A percentile compares a stretch with the other conserved stretches of the same genome.
These are phyloP conservation scores for Zymoseptoria crescenta DNA, from an alignment of 2,329 filamentous ascomycete species.

Conservation along the genomic window DNA sequence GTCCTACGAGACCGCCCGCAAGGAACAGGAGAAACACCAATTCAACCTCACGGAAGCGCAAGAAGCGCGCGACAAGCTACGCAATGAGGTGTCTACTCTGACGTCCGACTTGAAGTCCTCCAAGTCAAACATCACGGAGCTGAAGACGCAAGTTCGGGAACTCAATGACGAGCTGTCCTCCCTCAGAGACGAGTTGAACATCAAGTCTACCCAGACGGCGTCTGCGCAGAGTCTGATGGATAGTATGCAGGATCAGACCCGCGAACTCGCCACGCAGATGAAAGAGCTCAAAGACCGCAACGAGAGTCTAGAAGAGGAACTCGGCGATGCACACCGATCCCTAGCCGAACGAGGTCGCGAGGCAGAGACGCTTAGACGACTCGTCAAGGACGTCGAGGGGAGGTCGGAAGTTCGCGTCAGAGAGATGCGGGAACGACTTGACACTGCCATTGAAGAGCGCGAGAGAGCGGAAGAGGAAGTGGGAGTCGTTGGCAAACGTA, in stretches of 20 bases:
- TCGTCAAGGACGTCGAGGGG: conserved; percentile 79
- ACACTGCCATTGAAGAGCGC: conserved; percentile 84
- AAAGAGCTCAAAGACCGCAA: conserved; percentile 77
- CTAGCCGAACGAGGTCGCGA: conserved; percentile 83
- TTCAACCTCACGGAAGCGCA: conserved; percentile 70
- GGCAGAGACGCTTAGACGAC: conserved; percentile 85
- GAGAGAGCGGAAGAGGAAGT: conserved; percentile 90
- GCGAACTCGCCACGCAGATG: conserved; percentile 82
- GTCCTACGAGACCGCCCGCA: conserved; percentile 62
- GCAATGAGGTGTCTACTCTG: conserved; percentile 60
- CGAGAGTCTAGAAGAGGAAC: conserved; percentile 84
- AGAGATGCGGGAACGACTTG: conserved; percentile 83
- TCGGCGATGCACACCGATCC: conserved; percentile 78
- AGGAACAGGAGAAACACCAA: conserved; percentile 71
- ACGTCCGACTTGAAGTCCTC: conserved; percentile 60
- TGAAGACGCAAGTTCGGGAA: conserved; percentile 66
- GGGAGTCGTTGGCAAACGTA: conserved; percentile 65
- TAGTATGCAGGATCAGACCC: conserved; percentile 87
- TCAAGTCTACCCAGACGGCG: conserved; percentile 77
- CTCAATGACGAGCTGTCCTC: conserved; percentile 59
- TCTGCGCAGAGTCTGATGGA: conserved; percentile 78
- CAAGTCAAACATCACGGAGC: conserved; percentile 54
- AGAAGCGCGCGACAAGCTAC: conserved; percentile 62
- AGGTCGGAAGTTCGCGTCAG: conserved; percentile 72
- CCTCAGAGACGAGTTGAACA: conserved; percentile 69